Base-by-base conservation (phyloP, 768 basidiomycete species). In the Macrocybe gigantea region DNA sequence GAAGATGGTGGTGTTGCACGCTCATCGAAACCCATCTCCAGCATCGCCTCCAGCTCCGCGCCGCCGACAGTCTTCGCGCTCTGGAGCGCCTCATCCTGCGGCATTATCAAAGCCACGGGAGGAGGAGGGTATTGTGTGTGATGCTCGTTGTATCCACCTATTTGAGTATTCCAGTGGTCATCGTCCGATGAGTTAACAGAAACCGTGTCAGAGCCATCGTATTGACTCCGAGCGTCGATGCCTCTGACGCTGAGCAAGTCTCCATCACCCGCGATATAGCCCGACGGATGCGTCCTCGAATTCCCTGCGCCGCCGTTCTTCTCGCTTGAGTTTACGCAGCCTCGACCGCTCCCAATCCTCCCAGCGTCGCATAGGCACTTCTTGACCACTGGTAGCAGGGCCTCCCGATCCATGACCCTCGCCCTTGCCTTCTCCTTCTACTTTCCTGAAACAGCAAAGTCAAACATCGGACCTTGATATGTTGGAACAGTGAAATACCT, bases 341-440 rank as follows among this genome's bases (percentile, higher is more conserved):
- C 96, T 78, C 22, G 93, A 95, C 15, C 93, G 82, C 61, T 99
- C 96, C 96, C 95, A 99, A 57, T 99, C 95, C 67, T 98, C 96
- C 96, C 96, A 99, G 43, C 95, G 79, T n/a, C 95, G 82, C 61
- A 98, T 69, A 0, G 96, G 93, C n/a, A 98, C 80, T 0, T 78
- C 80, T 38, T 74, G 65, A 5, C 77, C 80, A 45, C 72, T 73
- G 40, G 71, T 62, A 5, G 68, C 66, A 22, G 74, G 75, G 12
- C 75, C 77, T 10, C 80, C 84, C 10, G 74, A 78, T 13, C 81
- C 89, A 57, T 97, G 94, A 2, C 80, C 88, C 53, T 83, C 78
- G 32, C 73, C 82, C 59, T 90, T 90, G 7, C 63, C 73, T 67
- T 98, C 96, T 13, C 96, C 96, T 64, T 87, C 92, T 3, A 99